A percentile compares a stretch with the other conserved stretches of the same genome.
phyloP scores from a whole-genome alignment of 768 basidiomycete genomes.

The Termitomyces sp. region DNA sequence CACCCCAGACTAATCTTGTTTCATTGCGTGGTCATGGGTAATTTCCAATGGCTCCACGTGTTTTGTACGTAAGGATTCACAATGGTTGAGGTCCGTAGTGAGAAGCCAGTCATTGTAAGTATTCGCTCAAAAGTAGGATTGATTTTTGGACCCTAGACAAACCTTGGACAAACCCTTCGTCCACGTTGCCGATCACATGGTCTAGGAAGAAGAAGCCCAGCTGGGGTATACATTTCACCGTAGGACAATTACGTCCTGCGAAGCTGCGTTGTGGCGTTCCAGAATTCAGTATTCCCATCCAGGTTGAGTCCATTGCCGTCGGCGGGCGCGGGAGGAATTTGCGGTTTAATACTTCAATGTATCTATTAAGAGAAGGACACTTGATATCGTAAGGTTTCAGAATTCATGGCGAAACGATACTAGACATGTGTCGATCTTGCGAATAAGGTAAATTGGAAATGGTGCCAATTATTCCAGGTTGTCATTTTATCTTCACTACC shows the following conservation, averaged over 20 bases:
- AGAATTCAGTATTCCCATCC: neutral
- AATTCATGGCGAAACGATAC: neutral
- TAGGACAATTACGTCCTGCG: neutral
- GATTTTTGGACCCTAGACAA: neutral
- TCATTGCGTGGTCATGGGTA: neutral
- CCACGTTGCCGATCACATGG: neutral
- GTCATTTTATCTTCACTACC: neutral
- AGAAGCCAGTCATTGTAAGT: neutral
- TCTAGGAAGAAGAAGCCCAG: neutral
- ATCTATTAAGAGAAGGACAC: neutral
- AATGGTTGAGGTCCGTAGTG: too few species aligned
- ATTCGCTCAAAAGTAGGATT: neutral
- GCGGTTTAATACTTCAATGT: neutral
- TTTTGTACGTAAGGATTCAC: too few species aligned
- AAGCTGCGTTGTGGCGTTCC: slow-evolving; percentile 1
- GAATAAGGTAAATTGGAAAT: neutral
- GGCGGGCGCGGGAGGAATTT: neutral
- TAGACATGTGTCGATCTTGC: neutral
- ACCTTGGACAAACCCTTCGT: neutral
- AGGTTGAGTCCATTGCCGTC: neutral
- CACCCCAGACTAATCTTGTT: neutral
- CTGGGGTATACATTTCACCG: neutral
- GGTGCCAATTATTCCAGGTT: too few species aligned
- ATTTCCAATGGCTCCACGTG: too few species aligned
- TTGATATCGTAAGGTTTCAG: neutral